Evolutionary conservation across 2,329 filamentous ascomycete genomes (phyloP), one percentile per base, ranked within the genome.

Genomic region (Rhexocercosporidium sp.): DNA sequence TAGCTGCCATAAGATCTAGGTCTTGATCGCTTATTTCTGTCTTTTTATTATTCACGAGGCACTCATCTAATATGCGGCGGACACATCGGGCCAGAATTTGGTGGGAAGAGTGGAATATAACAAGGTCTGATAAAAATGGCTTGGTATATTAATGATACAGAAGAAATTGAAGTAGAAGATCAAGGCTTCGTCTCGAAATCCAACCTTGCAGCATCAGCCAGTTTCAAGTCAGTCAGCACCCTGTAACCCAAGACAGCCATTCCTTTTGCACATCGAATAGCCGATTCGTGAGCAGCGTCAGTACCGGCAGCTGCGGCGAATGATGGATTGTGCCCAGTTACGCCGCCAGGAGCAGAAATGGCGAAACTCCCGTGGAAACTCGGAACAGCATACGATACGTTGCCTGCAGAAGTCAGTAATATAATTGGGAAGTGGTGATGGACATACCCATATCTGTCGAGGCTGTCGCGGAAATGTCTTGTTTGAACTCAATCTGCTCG

Each of bases 401-500:
- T 73, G 12, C 71, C 71, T 71, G 47, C 9, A 18, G 5, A 2
- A 9, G 25, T 61, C 44, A 18, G 27, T 27, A 44, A 20, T 56
- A 27, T 3, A 16, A 25, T 18, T 12, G 9, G 3, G 18, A 18
- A 9, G 22, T 20, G 12, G 2, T 12, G 14, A 4, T 29, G 41
- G 14, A 68, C 72, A 6, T 74, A 77, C 79, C 79, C 44, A 71
- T 70, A 49, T 74, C 73, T 7, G 73, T 73, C 3, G 72, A 59
- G 27, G 39, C 39, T 18, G 20, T 41, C 2, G 20, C 34, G 4
- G n/a, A 14, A 41, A 16, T n/a, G 6, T 22, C 27, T 44, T 31
- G 22, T 12, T 44, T 44, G 56, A 27, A 20, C 3, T 2, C 6
- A 12, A 46, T 44, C 20, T 29, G 44, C 20, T 22, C 20, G n/a